Evolutionary conservation across 345 rosid species (phyloP).

Genomic region (Hypericum perforatum): DNA sequence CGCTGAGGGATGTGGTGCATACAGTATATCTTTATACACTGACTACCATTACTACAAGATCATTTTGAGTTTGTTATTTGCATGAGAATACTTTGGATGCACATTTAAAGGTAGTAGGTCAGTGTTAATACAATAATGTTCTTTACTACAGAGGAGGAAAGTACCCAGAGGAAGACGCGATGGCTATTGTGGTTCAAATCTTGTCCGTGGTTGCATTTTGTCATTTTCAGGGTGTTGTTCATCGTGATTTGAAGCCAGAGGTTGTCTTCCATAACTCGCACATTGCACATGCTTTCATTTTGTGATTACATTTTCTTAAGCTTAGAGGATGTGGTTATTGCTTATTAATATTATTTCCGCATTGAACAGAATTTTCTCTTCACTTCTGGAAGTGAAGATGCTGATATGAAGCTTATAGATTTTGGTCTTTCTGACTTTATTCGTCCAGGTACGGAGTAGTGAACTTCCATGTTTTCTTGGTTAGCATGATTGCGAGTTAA

Average conservation of each 20-base stretch:
- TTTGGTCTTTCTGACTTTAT: slow-evolving; percentile 90
- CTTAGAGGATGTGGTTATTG: no score
- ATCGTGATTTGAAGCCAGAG: slow-evolving; percentile 96
- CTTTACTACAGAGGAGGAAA: slow-evolving; percentile 72
- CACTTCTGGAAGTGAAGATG: slow-evolving; percentile 62
- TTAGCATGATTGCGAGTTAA: background rate
- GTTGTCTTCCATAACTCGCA: slow-evolving; percentile 16
- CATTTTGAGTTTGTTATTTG: no score
- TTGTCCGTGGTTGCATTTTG: slow-evolving; percentile 79
- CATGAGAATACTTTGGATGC: no score
- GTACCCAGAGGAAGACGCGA: slow-evolving; percentile 84
- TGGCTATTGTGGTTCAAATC: slow-evolving; percentile 60
- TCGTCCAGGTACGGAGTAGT: slow-evolving; percentile 46
- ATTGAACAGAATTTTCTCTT: slow-evolving; percentile 74
- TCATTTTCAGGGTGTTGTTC: slow-evolving; percentile 97
- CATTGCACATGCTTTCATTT: no score
- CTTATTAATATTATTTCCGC: no score
- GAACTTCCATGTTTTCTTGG: background rate
- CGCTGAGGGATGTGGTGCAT: no score
- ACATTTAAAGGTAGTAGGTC: background rate
- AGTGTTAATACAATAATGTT: background rate
- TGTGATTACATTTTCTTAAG: no score
- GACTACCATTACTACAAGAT: no score
- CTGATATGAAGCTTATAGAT: slow-evolving; percentile 83
- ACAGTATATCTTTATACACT: background rate